A percentile compares a stretch with the other conserved stretches of the same genome.
Conservation (phyloP, 441 rosid genomes). For the Eutrema salsugineum region DNA sequence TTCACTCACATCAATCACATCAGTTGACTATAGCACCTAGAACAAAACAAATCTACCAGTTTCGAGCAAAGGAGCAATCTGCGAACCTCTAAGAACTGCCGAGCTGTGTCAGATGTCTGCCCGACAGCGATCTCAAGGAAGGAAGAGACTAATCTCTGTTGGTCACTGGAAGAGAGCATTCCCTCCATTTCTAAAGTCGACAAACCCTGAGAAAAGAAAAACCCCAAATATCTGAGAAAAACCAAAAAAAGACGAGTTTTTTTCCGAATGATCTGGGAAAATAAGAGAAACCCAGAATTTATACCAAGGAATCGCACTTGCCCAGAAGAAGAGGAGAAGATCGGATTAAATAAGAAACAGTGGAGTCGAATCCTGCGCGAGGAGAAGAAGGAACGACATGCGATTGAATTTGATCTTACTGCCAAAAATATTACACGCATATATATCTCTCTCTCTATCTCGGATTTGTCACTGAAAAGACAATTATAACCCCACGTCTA, state of each 20-base stretch:
- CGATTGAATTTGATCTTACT: background rate
- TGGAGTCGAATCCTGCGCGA: conserved; percentile 24
- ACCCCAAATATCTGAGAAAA: background rate
- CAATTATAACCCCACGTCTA: background rate
- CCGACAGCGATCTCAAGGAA: conserved; percentile 98
- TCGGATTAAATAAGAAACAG: conserved; percentile 20
- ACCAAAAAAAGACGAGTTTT: background rate
- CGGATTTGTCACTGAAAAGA: conserved; percentile 10
- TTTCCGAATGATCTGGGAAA: background rate
- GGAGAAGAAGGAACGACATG: conserved; percentile 9
- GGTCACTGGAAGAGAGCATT: conserved; percentile 49
- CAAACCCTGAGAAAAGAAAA: conserved; percentile 4
- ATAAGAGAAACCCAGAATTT: background rate
- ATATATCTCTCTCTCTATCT: background rate
- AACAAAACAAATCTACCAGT: conserved; percentile 14
- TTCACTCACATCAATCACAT: conserved; percentile 14
- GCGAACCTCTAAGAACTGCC: conserved; percentile 76
- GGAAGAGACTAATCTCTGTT: conserved; percentile 76
- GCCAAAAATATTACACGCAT: background rate
- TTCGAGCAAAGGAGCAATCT: background rate
- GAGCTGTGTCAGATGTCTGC: conserved; percentile 79
- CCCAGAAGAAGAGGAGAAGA: conserved; percentile 7
- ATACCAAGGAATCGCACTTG: conserved; percentile 1
- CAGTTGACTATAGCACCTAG: background rate
- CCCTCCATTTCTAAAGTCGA: conserved; percentile 40